Evolutionary conservation across 2,329 filamentous ascomycete genomes (phyloP), one percentile per base, ranked within the genome.

Genomic region (Penicillium sp.): DNA sequence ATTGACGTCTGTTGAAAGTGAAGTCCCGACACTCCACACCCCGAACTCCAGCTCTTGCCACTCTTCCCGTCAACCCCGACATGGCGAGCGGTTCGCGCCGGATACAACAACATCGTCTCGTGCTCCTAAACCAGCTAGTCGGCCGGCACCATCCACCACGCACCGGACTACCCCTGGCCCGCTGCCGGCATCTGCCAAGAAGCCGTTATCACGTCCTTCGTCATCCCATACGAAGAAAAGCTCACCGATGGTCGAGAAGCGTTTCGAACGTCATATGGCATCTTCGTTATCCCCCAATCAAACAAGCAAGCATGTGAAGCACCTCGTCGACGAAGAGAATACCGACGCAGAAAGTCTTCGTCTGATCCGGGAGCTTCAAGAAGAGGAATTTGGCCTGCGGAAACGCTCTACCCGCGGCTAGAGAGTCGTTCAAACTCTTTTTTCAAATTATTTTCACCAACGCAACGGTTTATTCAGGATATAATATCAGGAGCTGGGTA

Each of bases 381-480:
- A 74, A 55, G 68, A 73, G 48, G 73, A 75, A 24, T 74, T 74
- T 45, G 71, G 73, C 20, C 60, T 75, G 43, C 66, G 73, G 37
- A 68, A 68, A 59, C 65, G 71, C 45, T 40, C 38, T 15, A 40
- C 38, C 13, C 55, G 55, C 23, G 53, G 55, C 29, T 57, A 50
- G 31, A 24, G 6, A 37, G 3, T 28, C 27, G 27, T 18, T 43
- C 48, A 38, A 53, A 38, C 46, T 46, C 37, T 35, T 49, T 50
- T 38, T 41, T 55, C 20, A 39, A 49, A 49, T 55, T 43, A 47
- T 48, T 48, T 44, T 58, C 53, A 42, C 47, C 47, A 47, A 35
- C 18, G 44, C 42, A 9, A 4, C 20, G 43, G 46, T 42, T 55
- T 49, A 44, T 49, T 56, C 41, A 40, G 54, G 56, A 44, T 59